A percentile compares a stretch with the other conserved stretches of the same genome.
Conservation (phyloP, 441 rosid genomes). For the Kokia cookei region DNA sequence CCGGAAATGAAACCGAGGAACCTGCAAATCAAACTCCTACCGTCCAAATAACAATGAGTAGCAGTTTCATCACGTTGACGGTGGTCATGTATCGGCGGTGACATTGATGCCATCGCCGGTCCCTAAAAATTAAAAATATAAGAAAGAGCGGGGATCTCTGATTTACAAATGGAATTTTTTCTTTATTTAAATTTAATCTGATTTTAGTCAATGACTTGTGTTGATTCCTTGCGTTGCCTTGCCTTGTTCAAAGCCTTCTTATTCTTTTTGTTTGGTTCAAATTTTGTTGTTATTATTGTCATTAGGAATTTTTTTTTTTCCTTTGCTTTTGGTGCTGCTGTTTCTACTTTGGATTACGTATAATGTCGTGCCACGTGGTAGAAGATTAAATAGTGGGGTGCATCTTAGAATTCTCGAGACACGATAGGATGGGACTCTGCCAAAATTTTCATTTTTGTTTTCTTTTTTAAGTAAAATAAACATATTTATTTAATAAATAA, state of each 20-base stretch:
- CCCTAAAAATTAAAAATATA: background rate
- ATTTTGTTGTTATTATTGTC: no score
- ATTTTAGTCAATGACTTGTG: background rate
- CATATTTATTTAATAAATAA: no score
- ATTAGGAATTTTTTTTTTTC: no score
- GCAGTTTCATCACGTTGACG: slow-evolving; percentile 10
- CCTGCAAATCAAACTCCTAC: slow-evolving; percentile 6
- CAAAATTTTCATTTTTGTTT: no score
- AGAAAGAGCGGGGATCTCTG: background rate
- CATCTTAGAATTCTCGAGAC: no score
- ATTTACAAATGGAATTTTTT: background rate
- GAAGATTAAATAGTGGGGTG: no score
- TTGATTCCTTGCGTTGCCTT: no score
- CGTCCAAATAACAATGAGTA: background rate
- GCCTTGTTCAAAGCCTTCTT: background rate
- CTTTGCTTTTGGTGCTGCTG: no score
- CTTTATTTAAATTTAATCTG: background rate
- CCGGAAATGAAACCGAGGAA: background rate
- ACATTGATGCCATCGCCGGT: slow-evolving; percentile 30
- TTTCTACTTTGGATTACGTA: no score
- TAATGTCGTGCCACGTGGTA: no score
- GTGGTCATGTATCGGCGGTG: slow-evolving; percentile 15
- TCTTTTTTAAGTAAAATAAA: no score
- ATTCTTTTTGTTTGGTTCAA: background rate
- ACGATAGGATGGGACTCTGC: no score